Evolutionary conservation across 2,329 filamentous ascomycete genomes (phyloP).

Genomic region (Lizonia empirigonia): DNA sequence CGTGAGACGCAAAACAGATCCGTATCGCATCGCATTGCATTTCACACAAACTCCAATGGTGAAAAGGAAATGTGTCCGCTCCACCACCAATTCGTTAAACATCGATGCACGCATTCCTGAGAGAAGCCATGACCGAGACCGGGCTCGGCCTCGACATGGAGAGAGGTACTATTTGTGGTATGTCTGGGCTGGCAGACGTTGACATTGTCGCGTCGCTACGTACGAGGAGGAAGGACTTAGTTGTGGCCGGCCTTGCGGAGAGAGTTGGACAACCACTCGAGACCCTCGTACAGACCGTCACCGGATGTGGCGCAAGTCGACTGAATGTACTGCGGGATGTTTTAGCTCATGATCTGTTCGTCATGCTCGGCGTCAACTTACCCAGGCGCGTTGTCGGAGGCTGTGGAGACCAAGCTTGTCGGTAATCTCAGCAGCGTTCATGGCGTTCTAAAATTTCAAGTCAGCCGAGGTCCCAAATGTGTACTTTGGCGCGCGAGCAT

Average conservation of each 20-base stretch:
- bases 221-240: constrained; percentile 36
- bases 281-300: constrained; percentile 99
- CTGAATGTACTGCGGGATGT: constrained; percentile 80
- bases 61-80: constrained; percentile 42
- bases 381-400: constrained; percentile 97
- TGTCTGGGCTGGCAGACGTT: constrained; percentile 38
- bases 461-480: constrained; percentile 5
- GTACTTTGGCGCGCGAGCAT: neutral
- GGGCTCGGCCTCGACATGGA: constrained; percentile 21
- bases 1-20: constrained; percentile 38
- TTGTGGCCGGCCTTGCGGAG: constrained; percentile 60
- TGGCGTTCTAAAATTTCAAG: constrained; percentile 76
- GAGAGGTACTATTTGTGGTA: constrained; percentile 32
- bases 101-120: constrained; percentile 43
- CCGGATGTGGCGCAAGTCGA: constrained; percentile 98
- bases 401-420: constrained; percentile 99
- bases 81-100: constrained; percentile 47
- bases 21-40: constrained; percentile 32
- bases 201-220: constrained; percentile 37
- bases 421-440: constrained; percentile 99
- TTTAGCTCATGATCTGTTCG: constrained; percentile 25
- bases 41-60: constrained; percentile 47
- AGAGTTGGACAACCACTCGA: constrained; percentile 67
- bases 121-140: constrained; percentile 12
- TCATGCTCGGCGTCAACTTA: constrained; percentile 60